Conservation (phyloP, 768 basidiomycete genomes). For the Russula vinacea region DNA sequence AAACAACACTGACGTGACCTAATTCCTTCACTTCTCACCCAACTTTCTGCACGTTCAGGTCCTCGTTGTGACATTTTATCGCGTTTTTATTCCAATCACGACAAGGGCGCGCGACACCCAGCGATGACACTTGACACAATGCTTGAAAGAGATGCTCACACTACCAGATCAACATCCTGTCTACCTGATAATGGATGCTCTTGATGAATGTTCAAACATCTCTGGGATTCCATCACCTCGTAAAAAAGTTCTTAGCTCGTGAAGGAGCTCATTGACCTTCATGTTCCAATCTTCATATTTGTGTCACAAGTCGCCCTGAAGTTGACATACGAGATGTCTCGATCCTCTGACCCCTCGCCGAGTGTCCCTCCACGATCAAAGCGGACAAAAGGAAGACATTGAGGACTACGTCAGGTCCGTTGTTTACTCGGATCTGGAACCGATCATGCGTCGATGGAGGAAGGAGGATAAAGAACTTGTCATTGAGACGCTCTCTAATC, state of each 20-base stretch:
- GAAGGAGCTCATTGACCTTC: not conserved
- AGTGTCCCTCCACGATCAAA: constrained; percentile 1
- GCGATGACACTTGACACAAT: not conserved
- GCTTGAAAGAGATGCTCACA: not conserved
- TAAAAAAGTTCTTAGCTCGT: not conserved
- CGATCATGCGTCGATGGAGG: not conserved
- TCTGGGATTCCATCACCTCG: not conserved
- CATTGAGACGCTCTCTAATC: not conserved
- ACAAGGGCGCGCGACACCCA: not conserved
- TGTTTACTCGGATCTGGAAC: not conserved
- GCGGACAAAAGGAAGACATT: not conserved
- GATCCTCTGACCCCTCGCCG: not conserved
- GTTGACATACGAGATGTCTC: constrained; percentile 1
- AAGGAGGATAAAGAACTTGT: not conserved
- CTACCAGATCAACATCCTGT: not conserved
- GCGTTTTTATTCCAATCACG: not conserved
- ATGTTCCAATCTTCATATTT: constrained; percentile 1
- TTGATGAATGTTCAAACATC: not conserved
- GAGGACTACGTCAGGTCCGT: not conserved
- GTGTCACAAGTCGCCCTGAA: constrained; percentile 7
- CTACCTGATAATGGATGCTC: not conserved
- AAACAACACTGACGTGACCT: constrained; percentile 1
- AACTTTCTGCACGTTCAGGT: not conserved
- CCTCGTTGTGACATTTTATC: not conserved
- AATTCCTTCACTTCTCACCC: not conserved